Evolutionary conservation across 495 filamentous ascomycete species (phyloP), one percentile per base, ranked within the genome.

Genomic region (Talaromyces borbonicus): DNA sequence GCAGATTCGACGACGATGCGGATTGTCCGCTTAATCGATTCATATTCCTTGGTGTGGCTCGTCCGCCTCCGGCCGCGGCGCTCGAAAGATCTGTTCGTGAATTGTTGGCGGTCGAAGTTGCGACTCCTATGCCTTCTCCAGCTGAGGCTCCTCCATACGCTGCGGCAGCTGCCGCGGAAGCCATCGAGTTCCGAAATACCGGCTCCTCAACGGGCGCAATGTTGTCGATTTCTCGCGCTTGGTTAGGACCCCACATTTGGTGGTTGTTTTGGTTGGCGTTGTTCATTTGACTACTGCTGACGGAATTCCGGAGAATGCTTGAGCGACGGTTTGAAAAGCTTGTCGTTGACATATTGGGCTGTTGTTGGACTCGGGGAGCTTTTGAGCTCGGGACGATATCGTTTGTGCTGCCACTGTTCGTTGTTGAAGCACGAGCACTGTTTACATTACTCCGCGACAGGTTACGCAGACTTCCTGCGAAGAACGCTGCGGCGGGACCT

Each of bases 211-310:
- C 47, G 9, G 47, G 47, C 3, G 37, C 27, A 24, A 48, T 22
- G n/a, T 57, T 52, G 4, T 35, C 43, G 14, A 50, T 49, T 1
- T 37, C 46, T 33, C 38, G 51, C 12, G 32, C 39, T 42, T 48
- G 50, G 19, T 46, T 43, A 4, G 52, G 49, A 25, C 49, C 52
- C 48, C 48, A 54, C 44, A 51, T 51, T 20, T 48, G 32, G 11
- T 47, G 15, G 31, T 47, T 47, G 8, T 12, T 47, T n/a, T 2
- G 24, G 2, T 26, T 26, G 15, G 14, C 14, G 8, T 41, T 41
- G 23, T 23, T 26, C 16, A 29, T 29, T 6, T 5, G 11, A 19
- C 22, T 38, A 20, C 35, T 38, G 7, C 19, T 8, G 16, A 36
- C 32, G 15, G 32, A 36, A 36, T 36, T 36, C 14, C 14, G 15